These are phyloP conservation scores for Exophiala alcalophila DNA, from an alignment of 2,329 filamentous ascomycete species.

Conservation along the genomic window DNA sequence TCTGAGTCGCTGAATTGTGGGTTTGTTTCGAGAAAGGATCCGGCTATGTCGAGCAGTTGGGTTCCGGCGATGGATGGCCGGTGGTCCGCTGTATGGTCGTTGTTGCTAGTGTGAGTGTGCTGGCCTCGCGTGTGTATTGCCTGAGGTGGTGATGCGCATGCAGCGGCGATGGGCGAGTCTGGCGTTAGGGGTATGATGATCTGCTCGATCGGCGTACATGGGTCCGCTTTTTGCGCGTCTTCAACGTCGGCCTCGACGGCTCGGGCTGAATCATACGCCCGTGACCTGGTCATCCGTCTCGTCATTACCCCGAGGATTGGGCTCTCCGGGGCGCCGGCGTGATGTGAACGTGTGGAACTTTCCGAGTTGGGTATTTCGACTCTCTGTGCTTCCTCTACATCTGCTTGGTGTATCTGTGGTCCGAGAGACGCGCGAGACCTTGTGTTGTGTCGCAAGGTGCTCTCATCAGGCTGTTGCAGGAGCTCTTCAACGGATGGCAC, in stretches of 20 bases:
- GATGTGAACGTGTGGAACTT: background rate
- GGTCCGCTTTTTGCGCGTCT: background rate
- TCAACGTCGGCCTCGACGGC: background rate
- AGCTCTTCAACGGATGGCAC: conserved; percentile 24
- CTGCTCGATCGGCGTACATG: conserved; percentile 24
- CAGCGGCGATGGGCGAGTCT: conserved; percentile 9
- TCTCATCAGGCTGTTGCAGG: conserved; percentile 12
- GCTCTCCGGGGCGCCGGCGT: background rate
- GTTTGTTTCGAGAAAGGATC: conserved; percentile 1
- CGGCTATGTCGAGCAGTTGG: background rate
- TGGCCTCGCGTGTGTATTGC: background rate
- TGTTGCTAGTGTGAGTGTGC: no score
- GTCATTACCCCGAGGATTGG: conserved; percentile 5
- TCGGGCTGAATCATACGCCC: background rate
- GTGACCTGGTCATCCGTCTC: conserved; percentile 8
- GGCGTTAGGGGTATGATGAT: conserved; percentile 16
- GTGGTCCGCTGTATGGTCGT: background rate
- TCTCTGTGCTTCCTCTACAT: background rate
- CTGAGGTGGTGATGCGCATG: background rate
- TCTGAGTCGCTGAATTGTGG: background rate
- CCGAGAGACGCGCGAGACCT: no score
- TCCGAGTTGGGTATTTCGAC: conserved; percentile 15
- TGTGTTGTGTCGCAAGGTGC: conserved; percentile 2
- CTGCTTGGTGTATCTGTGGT: conserved; percentile 1
- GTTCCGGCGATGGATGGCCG: no score